Evolutionary conservation across 73 alveolate species (phyloP).

Genomic region (Paraurostyla sp.): DNA sequence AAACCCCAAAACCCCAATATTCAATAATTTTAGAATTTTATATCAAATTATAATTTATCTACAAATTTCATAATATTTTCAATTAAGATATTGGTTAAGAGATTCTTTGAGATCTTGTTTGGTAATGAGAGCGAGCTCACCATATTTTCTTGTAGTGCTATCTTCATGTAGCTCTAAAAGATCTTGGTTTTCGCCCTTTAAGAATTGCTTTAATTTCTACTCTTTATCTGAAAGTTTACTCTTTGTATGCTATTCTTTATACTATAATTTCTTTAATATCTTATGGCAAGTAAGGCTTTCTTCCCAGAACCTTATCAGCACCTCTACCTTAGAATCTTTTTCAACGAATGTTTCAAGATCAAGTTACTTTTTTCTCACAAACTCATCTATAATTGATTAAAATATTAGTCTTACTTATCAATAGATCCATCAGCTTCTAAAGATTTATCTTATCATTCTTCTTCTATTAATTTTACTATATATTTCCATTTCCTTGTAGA

Average conservation of each 20-base stretch:
- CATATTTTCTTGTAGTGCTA: conserved; percentile 33
- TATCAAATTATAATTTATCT: no score
- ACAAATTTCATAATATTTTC: no score
- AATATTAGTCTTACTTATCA: neutral
- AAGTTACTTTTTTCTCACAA: neutral
- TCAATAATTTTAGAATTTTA: no score
- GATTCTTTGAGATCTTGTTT: neutral
- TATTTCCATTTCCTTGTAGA: no score
- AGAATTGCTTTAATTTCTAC: neutral
- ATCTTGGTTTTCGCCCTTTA: neutral
- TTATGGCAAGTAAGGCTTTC: neutral
- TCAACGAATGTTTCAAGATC: neutral
- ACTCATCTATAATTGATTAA: neutral
- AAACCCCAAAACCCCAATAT: no score
- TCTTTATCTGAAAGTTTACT: conserved; percentile 3
- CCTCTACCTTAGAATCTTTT: neutral
- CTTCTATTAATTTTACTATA: no score
- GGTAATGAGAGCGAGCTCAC: conserved; percentile 5
- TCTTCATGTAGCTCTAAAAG: neutral
- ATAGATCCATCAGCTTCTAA: neutral
- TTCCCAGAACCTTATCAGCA: neutral
- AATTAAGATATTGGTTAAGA: no score
- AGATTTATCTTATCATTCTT: neutral
- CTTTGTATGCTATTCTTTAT: neutral
- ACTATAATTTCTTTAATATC: neutral